phyloP scores from a whole-genome alignment of 495 filamentous ascomycete species.

The Penicillium atrosanguineum region DNA sequence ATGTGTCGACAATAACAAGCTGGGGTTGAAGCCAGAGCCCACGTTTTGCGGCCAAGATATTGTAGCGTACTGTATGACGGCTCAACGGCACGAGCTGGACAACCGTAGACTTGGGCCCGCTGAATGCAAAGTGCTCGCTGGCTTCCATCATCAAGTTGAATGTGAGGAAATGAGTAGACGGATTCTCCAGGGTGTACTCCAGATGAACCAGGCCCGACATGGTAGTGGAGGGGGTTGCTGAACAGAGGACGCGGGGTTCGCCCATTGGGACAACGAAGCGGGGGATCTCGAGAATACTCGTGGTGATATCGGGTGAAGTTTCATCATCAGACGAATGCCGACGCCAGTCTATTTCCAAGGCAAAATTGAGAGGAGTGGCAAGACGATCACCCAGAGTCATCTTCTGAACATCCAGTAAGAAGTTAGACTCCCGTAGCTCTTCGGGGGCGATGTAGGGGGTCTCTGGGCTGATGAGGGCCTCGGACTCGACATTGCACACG shows the following conservation, averaged over 20 bases:
- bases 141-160: slow-evolving; percentile 92
- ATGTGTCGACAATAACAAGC: slow-evolving; percentile 77
- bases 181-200: slow-evolving; percentile 83
- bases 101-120: slow-evolving; percentile 74
- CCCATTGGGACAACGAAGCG: slow-evolving; percentile 73
- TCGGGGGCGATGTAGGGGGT: slow-evolving; percentile 52
- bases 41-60: slow-evolving; percentile 55
- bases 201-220: slow-evolving; percentile 49
- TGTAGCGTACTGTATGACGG: slow-evolving; percentile 65
- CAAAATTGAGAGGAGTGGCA: slow-evolving; percentile 66
- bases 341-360: slow-evolving; percentile 74
- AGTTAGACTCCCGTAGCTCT: slow-evolving; percentile 66
- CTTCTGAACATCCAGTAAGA: slow-evolving; percentile 70
- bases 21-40: slow-evolving; percentile 71
- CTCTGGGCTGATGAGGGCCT: slow-evolving; percentile 33
- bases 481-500: slow-evolving; percentile 42
- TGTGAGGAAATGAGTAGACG: slow-evolving; percentile 88
- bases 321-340: slow-evolving; percentile 35
- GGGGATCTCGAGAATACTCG: slow-evolving; percentile 67
- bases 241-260: slow-evolving; percentile 84
- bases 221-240: slow-evolving; percentile 46
- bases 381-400: slow-evolving; percentile 74
- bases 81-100: slow-evolving; percentile 78
- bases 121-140: slow-evolving; percentile 89
- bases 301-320: slow-evolving; percentile 19